Conservation (phyloP, 176 grass and related monocot species). For the Carex scoparia region DNA sequence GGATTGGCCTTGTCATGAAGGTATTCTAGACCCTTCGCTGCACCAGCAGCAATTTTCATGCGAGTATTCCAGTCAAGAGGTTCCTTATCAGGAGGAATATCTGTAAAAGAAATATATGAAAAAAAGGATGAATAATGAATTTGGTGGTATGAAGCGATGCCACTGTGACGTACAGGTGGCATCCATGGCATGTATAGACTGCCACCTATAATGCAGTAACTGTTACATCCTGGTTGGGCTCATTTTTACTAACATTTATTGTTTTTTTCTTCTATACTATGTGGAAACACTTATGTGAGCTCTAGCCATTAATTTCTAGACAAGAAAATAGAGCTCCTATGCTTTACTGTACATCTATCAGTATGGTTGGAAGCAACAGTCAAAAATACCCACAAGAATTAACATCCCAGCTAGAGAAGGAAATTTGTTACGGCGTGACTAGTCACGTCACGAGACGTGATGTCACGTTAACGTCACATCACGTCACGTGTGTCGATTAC, state of each 20-base stretch:
- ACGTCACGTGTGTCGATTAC: too few relatives aligned
- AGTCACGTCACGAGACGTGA: too few relatives aligned
- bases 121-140: background rate
- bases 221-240: background rate
- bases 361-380: background rate
- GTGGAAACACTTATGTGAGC: background rate
- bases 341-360: background rate
- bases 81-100: slow-evolving; percentile 73
- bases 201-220: background rate
- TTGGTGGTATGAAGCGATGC: background rate
- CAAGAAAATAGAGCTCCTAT: background rate
- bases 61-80: slow-evolving; percentile 81
- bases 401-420: background rate
- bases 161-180: background rate
- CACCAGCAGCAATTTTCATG: slow-evolving; percentile 95
- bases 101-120: slow-evolving; percentile 32
- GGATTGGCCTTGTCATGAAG: slow-evolving; percentile 85
- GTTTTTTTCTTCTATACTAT: background rate
- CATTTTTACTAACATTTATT: background rate
- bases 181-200: background rate
- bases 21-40: slow-evolving; percentile 85
- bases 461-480: too few relatives aligned
- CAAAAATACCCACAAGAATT: background rate
- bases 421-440: too few relatives aligned
- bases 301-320: slow-evolving; percentile 1